Evolutionary conservation across 2,329 filamentous ascomycete genomes (phyloP), one percentile per base, ranked within the genome.

Genomic region (Hypoxylon sp.): DNA sequence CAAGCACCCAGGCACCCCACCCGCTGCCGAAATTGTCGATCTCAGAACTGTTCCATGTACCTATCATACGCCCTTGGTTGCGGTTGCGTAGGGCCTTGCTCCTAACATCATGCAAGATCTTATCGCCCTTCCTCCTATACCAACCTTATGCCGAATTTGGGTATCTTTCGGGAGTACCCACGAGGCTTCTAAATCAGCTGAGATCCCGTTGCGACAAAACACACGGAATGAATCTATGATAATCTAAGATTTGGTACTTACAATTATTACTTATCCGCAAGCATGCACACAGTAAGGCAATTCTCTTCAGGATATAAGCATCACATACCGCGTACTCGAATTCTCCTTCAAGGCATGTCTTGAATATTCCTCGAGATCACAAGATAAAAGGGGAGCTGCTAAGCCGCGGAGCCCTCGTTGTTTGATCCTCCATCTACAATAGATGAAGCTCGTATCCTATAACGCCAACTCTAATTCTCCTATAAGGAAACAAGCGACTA

Each of bases 391-490:
- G 46, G n/a, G 37, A 28, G 41, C 19, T 52, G 39, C 49, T 52
- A 22, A 47, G 59, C 54, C 50, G 46, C 49, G 34, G 51, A 17
- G 32, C 54, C 24, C 41, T 60, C 7, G 26, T 50, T 44, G 54
- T 62, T 50, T 59, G 49, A 67, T 64, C 64, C 64, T 62, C 47
- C 61, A 30, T 56, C 39, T 56, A 52, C 34, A 41, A 22, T 56
- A 46, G 32, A 41, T 19, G 51, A 54, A 13, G 28, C 26, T 58
- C 56, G 59, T 67, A 61, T 64, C 56, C 28, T 54, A 41, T n/a
- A 41, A 41, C 20, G 30, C 20, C n/a, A 15, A 37, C 41, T 61
- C 11, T 20, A 22, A 66, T 60, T 53, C 56, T 57, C 20, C 24
- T n/a, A n/a, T 46, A 19, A 37, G 19, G 47, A 5, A 57, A 62